Base-by-base conservation (phyloP, 2,329 filamentous ascomycete species). In the Coniochaeta sp. region DNA sequence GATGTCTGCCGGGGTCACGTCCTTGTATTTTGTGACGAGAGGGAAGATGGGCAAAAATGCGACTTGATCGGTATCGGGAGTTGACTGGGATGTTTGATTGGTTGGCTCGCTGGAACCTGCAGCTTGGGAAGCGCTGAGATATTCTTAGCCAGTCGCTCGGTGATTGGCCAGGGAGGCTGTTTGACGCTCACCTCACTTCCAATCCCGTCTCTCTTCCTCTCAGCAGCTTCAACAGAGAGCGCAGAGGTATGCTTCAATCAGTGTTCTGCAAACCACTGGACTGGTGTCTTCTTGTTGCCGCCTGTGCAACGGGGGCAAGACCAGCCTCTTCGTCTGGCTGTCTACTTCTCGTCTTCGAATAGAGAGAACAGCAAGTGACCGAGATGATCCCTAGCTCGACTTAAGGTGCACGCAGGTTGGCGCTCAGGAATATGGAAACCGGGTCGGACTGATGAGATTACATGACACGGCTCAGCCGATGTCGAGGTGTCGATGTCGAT, bases 51-150 rank as follows among this genome's bases (percentile, higher is more conserved):
- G 47, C 47, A 52, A 52, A 28, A n/a, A 6, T 38, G 36, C 14
- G 22, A 50, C 28, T 28, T 22, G 22, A 50, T 50, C n/a, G 44
- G 24, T 52, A 30, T 6, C 24, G 4, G 24, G 47, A 52, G 12
- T 17, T 52, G 47, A 5, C 12, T 6, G 24, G 14, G 55, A 17
- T 19, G 19, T n/a, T 32, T 57, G 34, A 57, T 57, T 57, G 55
- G 55, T 17, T 19, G 24, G 26, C 47, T 26, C 9, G 54, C 30
- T 57, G 34, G 55, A 30, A 28, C 34, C 34, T 57, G 55, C 38
- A 57, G 32, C 55, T 44, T 28, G 44, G 19, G 55, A 57, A 57
- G 55, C 55, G 55, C 55, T 38, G 54, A 9, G 38, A 40, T 57
- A 57, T 57, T 57, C 34, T 57, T 57, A 57, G 55, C 34, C 19